Percentiles rank a stretch among this genome's conserved stretches.
Conservation (phyloP, 805 yeast genomes). For the Maudiozyma barnettii region DNA sequence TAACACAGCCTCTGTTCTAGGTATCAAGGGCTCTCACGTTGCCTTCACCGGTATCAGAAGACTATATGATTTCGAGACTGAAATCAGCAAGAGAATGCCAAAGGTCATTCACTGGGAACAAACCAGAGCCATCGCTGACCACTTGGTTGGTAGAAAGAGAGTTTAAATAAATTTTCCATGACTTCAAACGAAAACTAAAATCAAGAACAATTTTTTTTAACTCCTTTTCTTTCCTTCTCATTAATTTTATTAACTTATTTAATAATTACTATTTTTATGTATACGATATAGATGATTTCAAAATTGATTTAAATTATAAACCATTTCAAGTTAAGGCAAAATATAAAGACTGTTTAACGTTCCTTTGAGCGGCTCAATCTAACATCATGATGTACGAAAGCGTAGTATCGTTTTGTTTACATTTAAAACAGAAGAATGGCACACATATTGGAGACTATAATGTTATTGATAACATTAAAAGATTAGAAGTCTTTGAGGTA, state of each 20-base stretch:
- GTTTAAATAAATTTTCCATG: constrained; percentile 6
- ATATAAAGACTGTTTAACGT: too few species aligned
- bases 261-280: constrained; percentile 4
- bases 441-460: too few species aligned
- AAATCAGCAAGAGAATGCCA: constrained; percentile 73
- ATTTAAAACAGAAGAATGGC: too few species aligned
- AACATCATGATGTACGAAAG: background rate
- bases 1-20: constrained; percentile 70
- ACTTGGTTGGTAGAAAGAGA: constrained; percentile 63
- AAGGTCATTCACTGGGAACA: constrained; percentile 76
- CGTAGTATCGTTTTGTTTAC: background rate
- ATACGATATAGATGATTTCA: constrained; percentile 6
- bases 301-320: background rate
- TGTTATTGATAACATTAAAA: too few species aligned
- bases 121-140: constrained; percentile 70
- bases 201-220: background rate
- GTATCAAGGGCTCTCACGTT: constrained; percentile 70
- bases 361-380: background rate
- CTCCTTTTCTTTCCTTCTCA: background rate
- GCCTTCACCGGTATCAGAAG: constrained; percentile 63
- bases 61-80: constrained; percentile 83
- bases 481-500: too few species aligned
- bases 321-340: too few species aligned
- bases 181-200: background rate
- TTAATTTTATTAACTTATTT: constrained; percentile 1